Evolutionary conservation across 2,329 filamentous ascomycete genomes (phyloP).

Genomic region (Plectosphaerella sp.): DNA sequence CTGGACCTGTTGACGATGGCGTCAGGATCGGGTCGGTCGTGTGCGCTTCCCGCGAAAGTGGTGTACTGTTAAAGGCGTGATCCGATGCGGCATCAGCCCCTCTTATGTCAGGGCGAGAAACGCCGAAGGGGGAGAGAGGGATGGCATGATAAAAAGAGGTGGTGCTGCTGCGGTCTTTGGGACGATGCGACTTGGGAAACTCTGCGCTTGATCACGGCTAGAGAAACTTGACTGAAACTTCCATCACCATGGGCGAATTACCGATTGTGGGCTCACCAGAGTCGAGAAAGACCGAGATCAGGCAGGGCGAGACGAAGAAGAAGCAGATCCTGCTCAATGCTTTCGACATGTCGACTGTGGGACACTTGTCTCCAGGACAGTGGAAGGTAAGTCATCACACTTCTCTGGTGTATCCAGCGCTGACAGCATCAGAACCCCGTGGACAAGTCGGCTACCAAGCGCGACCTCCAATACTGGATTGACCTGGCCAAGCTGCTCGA

Average conservation of each 20-base stretch:
- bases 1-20: not conserved
- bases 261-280: slow-evolving; percentile 1
- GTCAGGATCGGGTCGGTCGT: not conserved
- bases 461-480: slow-evolving; percentile 58
- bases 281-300: not conserved
- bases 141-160: not conserved
- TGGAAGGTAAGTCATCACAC: slow-evolving; percentile 55
- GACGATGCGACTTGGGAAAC: too few relatives aligned
- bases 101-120: not conserved
- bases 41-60: not conserved
- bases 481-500: slow-evolving; percentile 60
- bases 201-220: too few relatives aligned
- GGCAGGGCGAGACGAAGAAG: not conserved
- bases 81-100: not conserved
- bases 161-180: too few relatives aligned
- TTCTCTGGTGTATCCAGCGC: slow-evolving; percentile 7
- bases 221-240: not conserved
- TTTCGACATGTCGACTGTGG: slow-evolving; percentile 62
- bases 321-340: slow-evolving; percentile 53
- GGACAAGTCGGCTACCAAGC: slow-evolving; percentile 57
- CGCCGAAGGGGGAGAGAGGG: not conserved
- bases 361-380: slow-evolving; percentile 61
- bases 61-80: not conserved
- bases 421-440: slow-evolving; percentile 43
- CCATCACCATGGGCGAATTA: not conserved